These are phyloP conservation scores for Fusarium verrucosum DNA, from an alignment of 2,329 filamentous ascomycete genomes.

Conservation along the genomic window DNA sequence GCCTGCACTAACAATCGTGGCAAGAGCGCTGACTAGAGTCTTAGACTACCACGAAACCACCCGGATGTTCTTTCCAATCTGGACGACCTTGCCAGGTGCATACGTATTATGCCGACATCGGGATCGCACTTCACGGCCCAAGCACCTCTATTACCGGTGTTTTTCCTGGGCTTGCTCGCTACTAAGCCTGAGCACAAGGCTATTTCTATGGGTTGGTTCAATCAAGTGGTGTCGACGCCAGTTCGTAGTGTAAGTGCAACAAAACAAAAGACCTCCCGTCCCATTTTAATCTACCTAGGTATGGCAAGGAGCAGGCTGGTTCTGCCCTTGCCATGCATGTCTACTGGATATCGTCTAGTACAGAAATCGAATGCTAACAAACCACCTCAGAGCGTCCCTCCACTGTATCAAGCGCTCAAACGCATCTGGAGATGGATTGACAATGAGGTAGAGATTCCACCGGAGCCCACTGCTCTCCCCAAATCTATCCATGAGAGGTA, in stretches of 20 bases:
- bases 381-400: conserved; percentile 52
- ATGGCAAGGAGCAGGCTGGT: conserved; percentile 36
- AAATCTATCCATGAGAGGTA: conserved; percentile 44
- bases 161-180: conserved; percentile 52
- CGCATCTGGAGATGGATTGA: conserved; percentile 52
- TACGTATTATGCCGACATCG: conserved; percentile 54
- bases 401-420: conserved; percentile 48
- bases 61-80: conserved; percentile 47
- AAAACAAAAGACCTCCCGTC: conserved; percentile 15
- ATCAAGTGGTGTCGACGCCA: conserved; percentile 49
- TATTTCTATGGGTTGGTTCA: conserved; percentile 50
- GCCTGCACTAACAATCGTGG: not conserved
- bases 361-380: conserved; percentile 37
- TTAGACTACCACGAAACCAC: conserved; percentile 52
- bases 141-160: conserved; percentile 54
- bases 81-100: conserved; percentile 49
- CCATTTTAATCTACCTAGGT: conserved; percentile 16
- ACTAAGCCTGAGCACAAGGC: conserved; percentile 42
- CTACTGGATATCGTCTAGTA: conserved; percentile 29
- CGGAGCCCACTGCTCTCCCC: conserved; percentile 23
- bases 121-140: conserved; percentile 54
- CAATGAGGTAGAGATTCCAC: conserved; percentile 36
- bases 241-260: conserved; percentile 52
- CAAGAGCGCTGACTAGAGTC: conserved; percentile 11
- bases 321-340: conserved; percentile 29